phyloP scores from a whole-genome alignment of 2,329 filamentous ascomycete species.

The Blastomyces silverae region DNA sequence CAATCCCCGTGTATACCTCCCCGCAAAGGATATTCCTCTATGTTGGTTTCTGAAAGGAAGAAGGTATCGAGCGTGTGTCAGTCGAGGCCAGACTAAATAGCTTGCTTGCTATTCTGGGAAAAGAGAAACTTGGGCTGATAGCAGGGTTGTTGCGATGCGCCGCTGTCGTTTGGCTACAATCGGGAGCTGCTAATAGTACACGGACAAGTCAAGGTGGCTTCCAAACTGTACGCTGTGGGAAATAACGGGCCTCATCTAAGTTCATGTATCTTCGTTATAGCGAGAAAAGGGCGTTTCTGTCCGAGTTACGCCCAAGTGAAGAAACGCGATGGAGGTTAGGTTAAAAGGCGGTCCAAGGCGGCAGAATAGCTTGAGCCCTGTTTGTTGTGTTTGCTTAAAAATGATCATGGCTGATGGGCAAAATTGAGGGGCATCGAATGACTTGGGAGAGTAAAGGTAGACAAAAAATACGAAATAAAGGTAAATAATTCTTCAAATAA shows the following conservation, averaged over 20 bases:
- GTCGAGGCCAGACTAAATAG: background rate
- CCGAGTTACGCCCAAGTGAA: background rate
- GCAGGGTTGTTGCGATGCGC: background rate
- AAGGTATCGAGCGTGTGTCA: background rate
- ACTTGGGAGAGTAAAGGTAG: too few relatives aligned
- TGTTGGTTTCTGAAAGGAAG: background rate
- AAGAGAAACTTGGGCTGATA: background rate
- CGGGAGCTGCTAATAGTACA: background rate
- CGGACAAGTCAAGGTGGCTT: background rate
- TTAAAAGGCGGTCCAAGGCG: conserved; percentile 6
- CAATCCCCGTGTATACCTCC: background rate
- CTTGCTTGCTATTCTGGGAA: background rate
- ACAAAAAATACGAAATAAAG: too few relatives aligned
- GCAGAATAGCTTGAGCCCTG: conserved; percentile 12
- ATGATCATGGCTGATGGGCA: too few relatives aligned
- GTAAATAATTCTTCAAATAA: too few relatives aligned
- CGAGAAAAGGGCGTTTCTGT: background rate
- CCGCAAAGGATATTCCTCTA: background rate
- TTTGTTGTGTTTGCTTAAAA: conserved; percentile 15
- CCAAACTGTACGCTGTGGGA: background rate
- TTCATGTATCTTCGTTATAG: background rate
- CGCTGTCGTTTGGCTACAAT: background rate
- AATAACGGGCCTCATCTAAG: background rate
- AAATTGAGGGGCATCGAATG: too few relatives aligned
- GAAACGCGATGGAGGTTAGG: conserved; percentile 8